Conservation (phyloP, 345 rosid species). For the Lenwebbia sp. region DNA sequence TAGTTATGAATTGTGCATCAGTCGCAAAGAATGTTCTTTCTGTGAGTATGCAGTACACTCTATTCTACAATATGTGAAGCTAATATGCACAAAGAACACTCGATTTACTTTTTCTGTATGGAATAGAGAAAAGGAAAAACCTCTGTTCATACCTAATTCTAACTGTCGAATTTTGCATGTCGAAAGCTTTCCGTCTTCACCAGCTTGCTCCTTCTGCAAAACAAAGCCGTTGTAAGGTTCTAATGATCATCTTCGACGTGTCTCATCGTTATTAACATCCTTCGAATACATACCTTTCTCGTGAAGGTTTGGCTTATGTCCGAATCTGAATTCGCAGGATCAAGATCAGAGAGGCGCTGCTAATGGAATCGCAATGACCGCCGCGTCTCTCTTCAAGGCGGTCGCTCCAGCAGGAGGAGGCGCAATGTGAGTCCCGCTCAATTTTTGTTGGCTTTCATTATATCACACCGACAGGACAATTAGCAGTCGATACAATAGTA, state of each 20-base stretch:
- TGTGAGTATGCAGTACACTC: constrained; percentile 13
- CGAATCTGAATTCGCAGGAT: constrained; percentile 16
- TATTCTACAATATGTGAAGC: not conserved
- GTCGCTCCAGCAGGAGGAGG: constrained; percentile 47
- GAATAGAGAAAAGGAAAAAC: not conserved
- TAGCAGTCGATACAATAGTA: not conserved
- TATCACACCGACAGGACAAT: not conserved
- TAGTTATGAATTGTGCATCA: constrained; percentile 57
- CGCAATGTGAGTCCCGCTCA: constrained; percentile 18
- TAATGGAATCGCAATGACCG: constrained; percentile 41
- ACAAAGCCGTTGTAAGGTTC: constrained; percentile 29
- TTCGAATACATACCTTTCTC: not conserved
- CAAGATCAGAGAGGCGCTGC: constrained; percentile 54
- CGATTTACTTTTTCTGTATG: not conserved
- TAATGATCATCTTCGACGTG: not conserved
- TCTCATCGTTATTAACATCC: not conserved
- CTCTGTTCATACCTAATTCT: not conserved
- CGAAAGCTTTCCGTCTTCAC: constrained; percentile 24
- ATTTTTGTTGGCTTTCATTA: not conserved
- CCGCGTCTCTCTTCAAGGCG: constrained; percentile 42
- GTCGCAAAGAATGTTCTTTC: constrained; percentile 39
- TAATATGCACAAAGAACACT: not conserved
- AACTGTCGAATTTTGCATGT: not conserved
- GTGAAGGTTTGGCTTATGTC: not conserved
- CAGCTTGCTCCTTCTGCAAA: constrained; percentile 33